Evolutionary conservation across 106 monocot genomes (phyloP), one percentile per base, ranked within the genome.

Genomic region (Dendrobium officinale): DNA sequence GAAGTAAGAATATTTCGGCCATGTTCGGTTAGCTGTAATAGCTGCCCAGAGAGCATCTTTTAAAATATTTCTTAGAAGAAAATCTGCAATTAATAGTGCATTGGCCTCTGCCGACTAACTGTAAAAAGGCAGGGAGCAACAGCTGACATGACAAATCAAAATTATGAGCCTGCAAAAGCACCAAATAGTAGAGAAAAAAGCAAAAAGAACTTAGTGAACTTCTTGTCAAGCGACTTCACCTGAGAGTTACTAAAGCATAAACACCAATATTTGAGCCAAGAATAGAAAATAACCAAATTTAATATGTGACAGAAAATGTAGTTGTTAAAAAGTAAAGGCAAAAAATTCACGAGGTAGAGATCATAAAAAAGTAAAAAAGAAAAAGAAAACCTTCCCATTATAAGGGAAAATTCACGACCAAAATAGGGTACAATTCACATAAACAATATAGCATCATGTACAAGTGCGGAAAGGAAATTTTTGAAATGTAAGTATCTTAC

Each of bases 1-100:
- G 90, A 86, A 78, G 86, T n/a, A 44, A 95, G 64, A 80, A 90
- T 51, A 55, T 77, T 87, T 26, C 92, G 92, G 10, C 95, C 95
- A 87, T 83, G 90, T 51, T 92, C 92, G 33, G 88, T 92, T 81
- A 95, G 79, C 44, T 81, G 86, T 66, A 95, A 79, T 75, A 90
- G 77, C 84, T 92, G 95, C 72, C 90, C 85, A 82, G 92, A 92
- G 76, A 84, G 82, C 92, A 95, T 95, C 79, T 79, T 73, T 37
- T 49, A 79, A 42, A 83, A 51, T 22, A 59, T 72, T 78, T 78
- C 37, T 81, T 70, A 11, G 73, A 37, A 37, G 80, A 86, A 17
- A 67, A 37, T 55, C 26, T 66, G 33, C 75, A 67, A 82, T 77
- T 37, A 68, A 77, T 67, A 45, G 40, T 58, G 18, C 16, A 29